Conservation (phyloP, 2,329 filamentous ascomycete genomes). For the Cordyceps cicadae region DNA sequence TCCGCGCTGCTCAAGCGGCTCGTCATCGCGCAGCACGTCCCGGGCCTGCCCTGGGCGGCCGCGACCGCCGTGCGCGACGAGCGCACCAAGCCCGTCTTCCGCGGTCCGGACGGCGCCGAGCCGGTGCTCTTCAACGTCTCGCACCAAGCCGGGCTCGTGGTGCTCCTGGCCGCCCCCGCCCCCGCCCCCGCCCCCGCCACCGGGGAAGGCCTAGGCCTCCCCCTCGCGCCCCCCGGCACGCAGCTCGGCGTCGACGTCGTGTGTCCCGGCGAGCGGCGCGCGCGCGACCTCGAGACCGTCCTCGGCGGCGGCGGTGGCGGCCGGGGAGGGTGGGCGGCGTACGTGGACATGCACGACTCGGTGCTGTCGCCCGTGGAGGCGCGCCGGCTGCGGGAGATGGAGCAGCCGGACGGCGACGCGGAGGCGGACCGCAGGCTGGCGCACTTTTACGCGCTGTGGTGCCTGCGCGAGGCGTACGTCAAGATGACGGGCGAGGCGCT, state of each 20-base stretch:
- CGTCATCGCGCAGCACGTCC: slow-evolving; percentile 48
- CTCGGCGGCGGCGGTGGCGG: slow-evolving; percentile 24
- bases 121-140: slow-evolving; percentile 64
- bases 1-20: slow-evolving; percentile 69
- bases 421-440: slow-evolving; percentile 42
- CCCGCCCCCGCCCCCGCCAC: slow-evolving; percentile 31
- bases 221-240: slow-evolving; percentile 18
- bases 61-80: slow-evolving; percentile 49
- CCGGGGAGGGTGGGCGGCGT: slow-evolving; percentile 49
- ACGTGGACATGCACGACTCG: slow-evolving; percentile 64
- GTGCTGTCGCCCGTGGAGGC: slow-evolving; percentile 59
- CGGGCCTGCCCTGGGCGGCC: slow-evolving; percentile 51
- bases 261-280: slow-evolving; percentile 60
- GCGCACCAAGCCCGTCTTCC: slow-evolving; percentile 46
- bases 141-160: slow-evolving; percentile 69
- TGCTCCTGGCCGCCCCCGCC: slow-evolving; percentile 47
- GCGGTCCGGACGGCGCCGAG: slow-evolving; percentile 37
- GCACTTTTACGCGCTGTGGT: slow-evolving; percentile 71
- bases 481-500: slow-evolving; percentile 77
- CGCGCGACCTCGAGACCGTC: slow-evolving; percentile 52
- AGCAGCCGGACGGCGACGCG: slow-evolving; percentile 21
- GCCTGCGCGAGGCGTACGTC: slow-evolving; percentile 71
- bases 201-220: too few species aligned
- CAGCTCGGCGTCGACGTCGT: slow-evolving; percentile 70
- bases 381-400: slow-evolving; percentile 46